Percentiles rank a stretch among this genome's conserved stretches.
Evolutionary conservation across 2,329 filamentous ascomycete species (phyloP).

Genomic region (Aschersonia sp.): DNA sequence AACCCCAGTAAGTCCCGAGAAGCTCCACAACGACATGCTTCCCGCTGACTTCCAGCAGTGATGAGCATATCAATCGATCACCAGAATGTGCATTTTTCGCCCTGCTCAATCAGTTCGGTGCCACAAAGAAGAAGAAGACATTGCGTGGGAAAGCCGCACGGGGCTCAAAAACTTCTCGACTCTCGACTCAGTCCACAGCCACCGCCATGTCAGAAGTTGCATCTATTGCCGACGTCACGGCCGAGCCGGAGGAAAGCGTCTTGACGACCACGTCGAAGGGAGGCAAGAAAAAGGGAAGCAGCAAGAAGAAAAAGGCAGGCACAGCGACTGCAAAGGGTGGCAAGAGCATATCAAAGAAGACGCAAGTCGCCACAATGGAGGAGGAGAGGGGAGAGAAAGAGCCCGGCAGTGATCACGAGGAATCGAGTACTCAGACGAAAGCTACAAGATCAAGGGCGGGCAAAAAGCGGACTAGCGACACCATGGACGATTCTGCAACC

Average conservation of each 20-base stretch:
- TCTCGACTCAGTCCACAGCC: slow-evolving; percentile 42
- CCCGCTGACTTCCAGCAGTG: slow-evolving; percentile 32
- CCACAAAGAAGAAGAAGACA: slow-evolving; percentile 42
- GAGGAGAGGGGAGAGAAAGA: slow-evolving; percentile 15
- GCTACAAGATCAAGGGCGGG: slow-evolving; percentile 31
- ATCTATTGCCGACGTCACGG: slow-evolving; percentile 31
- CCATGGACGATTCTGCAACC: slow-evolving; percentile 33
- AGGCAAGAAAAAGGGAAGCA: slow-evolving; percentile 45
- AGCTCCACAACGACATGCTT: not conserved
- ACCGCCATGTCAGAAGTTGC: slow-evolving; percentile 34
- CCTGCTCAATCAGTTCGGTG: slow-evolving; percentile 42
- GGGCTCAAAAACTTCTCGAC: slow-evolving; percentile 55
- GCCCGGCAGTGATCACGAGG: slow-evolving; percentile 8
- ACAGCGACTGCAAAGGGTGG: slow-evolving; percentile 6
- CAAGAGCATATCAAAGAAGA: slow-evolving; percentile 29
- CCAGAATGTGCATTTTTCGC: slow-evolving; percentile 73
- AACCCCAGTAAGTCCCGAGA: slow-evolving; percentile 52
- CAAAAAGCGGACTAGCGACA: slow-evolving; percentile 50
- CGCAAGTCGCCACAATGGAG: slow-evolving; percentile 22
- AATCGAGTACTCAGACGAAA: slow-evolving; percentile 11
- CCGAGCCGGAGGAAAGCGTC: slow-evolving; percentile 42
- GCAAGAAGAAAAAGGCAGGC: slow-evolving; percentile 18
- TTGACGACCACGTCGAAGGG: slow-evolving; percentile 44
- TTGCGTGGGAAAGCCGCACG: slow-evolving; percentile 37
- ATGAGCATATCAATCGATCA: slow-evolving; percentile 72